Percentiles rank a stretch among this genome's conserved stretches.
These are phyloP conservation scores for Calonectria hongkongensis DNA, from an alignment of 2,329 filamentous ascomycete genomes.

Conservation along the genomic window DNA sequence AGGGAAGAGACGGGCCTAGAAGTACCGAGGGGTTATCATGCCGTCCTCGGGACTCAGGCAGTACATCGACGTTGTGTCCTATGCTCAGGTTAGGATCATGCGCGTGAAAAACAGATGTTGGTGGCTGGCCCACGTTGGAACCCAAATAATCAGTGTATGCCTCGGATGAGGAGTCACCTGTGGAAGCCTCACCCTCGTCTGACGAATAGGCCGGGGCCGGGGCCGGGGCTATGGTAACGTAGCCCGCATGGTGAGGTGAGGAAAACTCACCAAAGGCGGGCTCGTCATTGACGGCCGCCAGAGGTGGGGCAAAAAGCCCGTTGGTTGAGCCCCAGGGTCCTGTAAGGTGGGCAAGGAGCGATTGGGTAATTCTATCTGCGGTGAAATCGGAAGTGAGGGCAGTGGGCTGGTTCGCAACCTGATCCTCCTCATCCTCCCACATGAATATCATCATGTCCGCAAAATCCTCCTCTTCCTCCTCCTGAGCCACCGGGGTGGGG, in stretches of 20 bases:
- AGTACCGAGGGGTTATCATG: background rate
- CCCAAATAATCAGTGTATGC: background rate
- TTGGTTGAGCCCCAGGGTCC: background rate
- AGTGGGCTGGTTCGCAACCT: background rate
- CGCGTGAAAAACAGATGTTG: background rate
- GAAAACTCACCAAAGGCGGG: background rate
- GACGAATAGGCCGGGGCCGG: too few species aligned
- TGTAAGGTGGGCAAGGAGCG: background rate
- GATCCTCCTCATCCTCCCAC: background rate
- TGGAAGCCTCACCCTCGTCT: background rate
- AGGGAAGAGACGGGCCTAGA: background rate
- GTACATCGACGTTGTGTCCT: background rate
- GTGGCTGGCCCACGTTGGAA: background rate
- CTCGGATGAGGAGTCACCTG: background rate
- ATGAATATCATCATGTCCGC: background rate
- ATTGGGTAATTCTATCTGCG: background rate
- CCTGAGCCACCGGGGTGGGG: background rate
- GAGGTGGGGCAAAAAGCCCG: background rate
- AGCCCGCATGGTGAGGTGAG: background rate
- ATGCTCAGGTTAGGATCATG: background rate
- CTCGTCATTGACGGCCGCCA: background rate
- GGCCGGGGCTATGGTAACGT: too few species aligned
- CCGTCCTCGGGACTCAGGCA: background rate
- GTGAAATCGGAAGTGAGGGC: background rate
- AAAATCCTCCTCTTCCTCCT: background rate